phyloP scores from a whole-genome alignment of 176 grass and related monocot species.

The Carex parvula region DNA sequence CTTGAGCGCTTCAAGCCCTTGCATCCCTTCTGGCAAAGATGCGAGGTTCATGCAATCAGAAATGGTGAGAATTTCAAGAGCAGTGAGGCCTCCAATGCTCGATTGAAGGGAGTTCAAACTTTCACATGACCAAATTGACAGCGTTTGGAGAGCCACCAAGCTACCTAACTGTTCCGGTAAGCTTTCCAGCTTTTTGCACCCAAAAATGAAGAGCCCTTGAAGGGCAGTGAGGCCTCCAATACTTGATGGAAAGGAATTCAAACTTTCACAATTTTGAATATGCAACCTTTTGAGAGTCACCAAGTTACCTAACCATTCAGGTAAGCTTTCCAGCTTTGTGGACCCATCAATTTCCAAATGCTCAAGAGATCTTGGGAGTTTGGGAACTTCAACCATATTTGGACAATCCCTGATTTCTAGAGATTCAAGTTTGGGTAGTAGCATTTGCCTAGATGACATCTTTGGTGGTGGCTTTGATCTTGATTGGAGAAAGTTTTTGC shows the following conservation, averaged over 20 bases:
- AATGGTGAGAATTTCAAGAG: not conserved
- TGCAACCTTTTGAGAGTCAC: not conserved
- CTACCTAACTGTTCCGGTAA: too few relatives aligned
- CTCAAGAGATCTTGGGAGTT: conserved; percentile 15
- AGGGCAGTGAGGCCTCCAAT: conserved; percentile 9
- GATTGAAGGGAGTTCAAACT: not conserved
- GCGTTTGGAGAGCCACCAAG: conserved; percentile 3
- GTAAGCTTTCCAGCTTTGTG: not conserved
- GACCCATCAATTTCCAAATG: not conserved
- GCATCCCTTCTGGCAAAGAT: too few relatives aligned
- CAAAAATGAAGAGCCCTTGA: not conserved
- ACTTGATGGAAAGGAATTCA: not conserved
- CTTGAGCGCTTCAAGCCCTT: too few relatives aligned
- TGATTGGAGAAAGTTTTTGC: not conserved
- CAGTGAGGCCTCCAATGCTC: not conserved
- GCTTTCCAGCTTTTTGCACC: too few relatives aligned
- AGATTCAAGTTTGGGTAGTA: not conserved
- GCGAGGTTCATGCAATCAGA: too few relatives aligned
- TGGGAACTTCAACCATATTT: not conserved
- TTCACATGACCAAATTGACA: not conserved
- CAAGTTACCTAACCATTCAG: conserved; percentile 17
- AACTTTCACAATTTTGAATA: not conserved
- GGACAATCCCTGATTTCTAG: not conserved
- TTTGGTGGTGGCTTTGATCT: too few relatives aligned
- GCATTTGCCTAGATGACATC: too few relatives aligned